Conservation (phyloP, 1,284 basidiomycete species). For the Naganishia sp. region DNA sequence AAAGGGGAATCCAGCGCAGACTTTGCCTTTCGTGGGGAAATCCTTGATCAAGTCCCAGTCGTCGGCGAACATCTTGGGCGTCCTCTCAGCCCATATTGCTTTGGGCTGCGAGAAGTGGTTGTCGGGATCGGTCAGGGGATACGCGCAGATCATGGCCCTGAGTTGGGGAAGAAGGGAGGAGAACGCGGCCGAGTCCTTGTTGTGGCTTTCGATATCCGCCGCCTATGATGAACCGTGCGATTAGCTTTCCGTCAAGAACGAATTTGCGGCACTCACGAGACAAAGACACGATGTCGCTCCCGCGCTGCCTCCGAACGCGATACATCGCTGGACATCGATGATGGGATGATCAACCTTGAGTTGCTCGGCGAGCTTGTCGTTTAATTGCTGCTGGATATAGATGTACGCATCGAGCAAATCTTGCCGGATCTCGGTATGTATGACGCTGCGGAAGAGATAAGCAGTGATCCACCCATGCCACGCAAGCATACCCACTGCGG, state of each 20-base stretch:
- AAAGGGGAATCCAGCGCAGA: conserved; percentile 8
- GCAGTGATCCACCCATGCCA: background rate
- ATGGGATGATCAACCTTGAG: background rate
- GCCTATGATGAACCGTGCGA: conserved; percentile 8
- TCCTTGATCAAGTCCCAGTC: conserved; percentile 24
- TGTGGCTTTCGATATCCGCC: conserved; percentile 16
- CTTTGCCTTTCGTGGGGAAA: conserved; percentile 4
- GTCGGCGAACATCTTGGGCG: conserved; percentile 14
- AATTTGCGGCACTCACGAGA: conserved; percentile 4
- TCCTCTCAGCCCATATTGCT: background rate
- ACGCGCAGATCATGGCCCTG: conserved; percentile 17
- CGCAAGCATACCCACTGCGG: conserved; percentile 29
- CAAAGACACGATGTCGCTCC: conserved; percentile 28
- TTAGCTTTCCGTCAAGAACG: background rate
- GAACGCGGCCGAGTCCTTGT: background rate
- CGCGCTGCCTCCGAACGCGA: conserved; percentile 33
- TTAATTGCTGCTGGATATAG: conserved; percentile 26
- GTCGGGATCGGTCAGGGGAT: conserved; percentile 19
- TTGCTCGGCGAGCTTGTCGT: background rate
- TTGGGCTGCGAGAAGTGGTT: conserved; percentile 14
- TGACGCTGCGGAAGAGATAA: conserved; percentile 6
- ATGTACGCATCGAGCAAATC: conserved; percentile 35
- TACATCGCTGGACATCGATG: conserved; percentile 8
- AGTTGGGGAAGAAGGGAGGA: background rate
- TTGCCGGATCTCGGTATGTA: conserved; percentile 24